Evolutionary conservation across 805 yeast genomes (phyloP), one percentile per base, ranked within the genome.

Genomic region (Pichia phayaonensis): DNA sequence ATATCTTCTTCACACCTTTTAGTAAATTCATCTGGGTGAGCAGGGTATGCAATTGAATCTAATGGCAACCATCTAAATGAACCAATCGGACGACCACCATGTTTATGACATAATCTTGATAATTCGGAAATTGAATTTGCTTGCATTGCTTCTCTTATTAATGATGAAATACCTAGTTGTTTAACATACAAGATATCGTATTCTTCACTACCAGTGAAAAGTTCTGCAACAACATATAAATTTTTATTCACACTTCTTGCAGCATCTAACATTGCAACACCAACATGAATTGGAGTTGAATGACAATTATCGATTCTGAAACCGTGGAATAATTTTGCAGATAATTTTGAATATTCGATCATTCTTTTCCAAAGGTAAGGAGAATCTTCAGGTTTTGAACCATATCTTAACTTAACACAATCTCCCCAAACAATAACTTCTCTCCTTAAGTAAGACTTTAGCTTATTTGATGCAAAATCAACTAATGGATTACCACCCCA

Each of bases 391-490:
- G 86, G 87, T 4, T 73, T 70, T 0, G 69, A 54, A 4, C 98
- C 99, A 64, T 90, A 92, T 52, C 99, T 76, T 56, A 92, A 72
- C 65, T 92, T 92, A 50, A 92, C 90, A 72, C 99, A 92, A 64
- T 92, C 99, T 3, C 96, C 94, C 99, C 99, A 92, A 24, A 92
- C 87, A 57, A 92, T 90, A 13, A 92, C 96, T 66, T 92, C 97
- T 63, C 99, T 79, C 48, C 95, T 75, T 46, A 92, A 68, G 62
- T 94, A 92, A 4, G 95, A 90, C 61, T 80, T 84, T 6, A 95
- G 81, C 49, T 81, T 59, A 27, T 75, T 66, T 0, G 96, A 85
- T 0, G 98, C 99, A 75, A 92, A 92, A 68, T 92, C 98, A 3
- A 88, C 84, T 51, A 90, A 68, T 2, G 98, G 97, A 58, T 92